A percentile compares a stretch with the other conserved stretches of the same genome.
Conservation (phyloP, 1,139 yeast species). For the Zhuliangozyma blackwelliae region DNA sequence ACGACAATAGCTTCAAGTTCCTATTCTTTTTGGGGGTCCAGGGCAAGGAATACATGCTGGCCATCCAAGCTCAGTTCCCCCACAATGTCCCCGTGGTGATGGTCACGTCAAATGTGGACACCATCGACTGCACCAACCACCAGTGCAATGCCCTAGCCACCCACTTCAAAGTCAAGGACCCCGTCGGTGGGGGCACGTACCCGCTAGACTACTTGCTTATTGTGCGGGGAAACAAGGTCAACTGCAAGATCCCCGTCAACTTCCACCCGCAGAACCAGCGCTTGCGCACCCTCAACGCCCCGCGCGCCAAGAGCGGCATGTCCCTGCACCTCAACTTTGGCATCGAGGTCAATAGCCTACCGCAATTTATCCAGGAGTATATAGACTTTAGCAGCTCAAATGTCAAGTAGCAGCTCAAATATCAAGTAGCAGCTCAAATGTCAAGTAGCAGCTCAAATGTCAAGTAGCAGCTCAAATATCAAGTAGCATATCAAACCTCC, state of each 20-base stretch:
- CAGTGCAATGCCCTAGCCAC: constrained; percentile 20
- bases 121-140: constrained; percentile 7
- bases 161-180: constrained; percentile 33
- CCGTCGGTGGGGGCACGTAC: constrained; percentile 50
- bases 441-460: too few species aligned
- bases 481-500: too few species aligned
- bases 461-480: too few species aligned
- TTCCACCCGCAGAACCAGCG: constrained; percentile 11
- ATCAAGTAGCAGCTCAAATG: too few species aligned
- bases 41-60: constrained; percentile 23
- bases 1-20: constrained; percentile 10
- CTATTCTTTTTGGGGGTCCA: constrained; percentile 26
- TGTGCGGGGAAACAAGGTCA: constrained; percentile 22
- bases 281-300: constrained; percentile 6
- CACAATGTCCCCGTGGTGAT: constrained; percentile 13
- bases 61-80: constrained; percentile 8
- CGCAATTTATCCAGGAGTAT: constrained; percentile 8
- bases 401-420: too few species aligned
- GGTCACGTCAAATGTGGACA: constrained; percentile 5
- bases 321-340: constrained; percentile 16
- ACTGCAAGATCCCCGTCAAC: constrained; percentile 22
- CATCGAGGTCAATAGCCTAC: constrained; percentile 15
- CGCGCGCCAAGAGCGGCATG: constrained; percentile 3
- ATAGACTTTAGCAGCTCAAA: too few species aligned
- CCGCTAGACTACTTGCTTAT: constrained; percentile 41